Evolutionary conservation across 805 yeast species (phyloP).

Genomic region (Metschnikowia matae): DNA sequence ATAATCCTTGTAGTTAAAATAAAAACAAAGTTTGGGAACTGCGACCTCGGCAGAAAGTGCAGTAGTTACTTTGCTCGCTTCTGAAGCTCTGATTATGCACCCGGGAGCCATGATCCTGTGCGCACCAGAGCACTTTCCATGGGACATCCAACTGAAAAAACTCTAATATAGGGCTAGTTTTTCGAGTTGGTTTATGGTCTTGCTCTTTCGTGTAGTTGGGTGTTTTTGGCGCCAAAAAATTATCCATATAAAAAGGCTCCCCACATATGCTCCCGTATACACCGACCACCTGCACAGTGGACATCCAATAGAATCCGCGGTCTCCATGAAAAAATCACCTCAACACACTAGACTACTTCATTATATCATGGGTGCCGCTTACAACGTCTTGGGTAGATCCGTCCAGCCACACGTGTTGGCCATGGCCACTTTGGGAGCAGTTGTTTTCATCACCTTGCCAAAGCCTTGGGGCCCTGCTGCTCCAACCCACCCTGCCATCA

Average conservation of each 20-base stretch:
- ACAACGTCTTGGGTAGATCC: constrained; percentile 77
- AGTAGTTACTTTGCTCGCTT: not conserved
- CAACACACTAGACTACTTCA: not conserved
- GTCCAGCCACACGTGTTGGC: constrained; percentile 83
- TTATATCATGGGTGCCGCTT: constrained; percentile 70
- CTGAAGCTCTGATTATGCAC: not conserved
- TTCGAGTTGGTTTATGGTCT: not conserved
- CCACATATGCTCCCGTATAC: not conserved
- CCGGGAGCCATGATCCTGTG: not conserved
- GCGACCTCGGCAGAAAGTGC: not conserved
- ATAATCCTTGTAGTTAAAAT: no score
- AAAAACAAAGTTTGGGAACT: not conserved
- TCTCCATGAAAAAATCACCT: constrained; percentile 1
- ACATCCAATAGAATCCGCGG: constrained; percentile 15
- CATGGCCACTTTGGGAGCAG: constrained; percentile 71
- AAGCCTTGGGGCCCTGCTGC: constrained; percentile 68
- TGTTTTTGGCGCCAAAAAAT: not conserved
- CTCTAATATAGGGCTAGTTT: not conserved
- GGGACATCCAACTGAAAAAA: no score
- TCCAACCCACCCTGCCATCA: constrained; percentile 62
- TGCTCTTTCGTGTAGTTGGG: not conserved
- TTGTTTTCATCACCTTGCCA: constrained; percentile 60
- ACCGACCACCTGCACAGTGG: constrained; percentile 3
- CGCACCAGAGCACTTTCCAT: not conserved
- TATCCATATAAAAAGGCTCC: not conserved